phyloP scores from a whole-genome alignment of 768 basidiomycete genomes.

The Amanita phalloides region DNA sequence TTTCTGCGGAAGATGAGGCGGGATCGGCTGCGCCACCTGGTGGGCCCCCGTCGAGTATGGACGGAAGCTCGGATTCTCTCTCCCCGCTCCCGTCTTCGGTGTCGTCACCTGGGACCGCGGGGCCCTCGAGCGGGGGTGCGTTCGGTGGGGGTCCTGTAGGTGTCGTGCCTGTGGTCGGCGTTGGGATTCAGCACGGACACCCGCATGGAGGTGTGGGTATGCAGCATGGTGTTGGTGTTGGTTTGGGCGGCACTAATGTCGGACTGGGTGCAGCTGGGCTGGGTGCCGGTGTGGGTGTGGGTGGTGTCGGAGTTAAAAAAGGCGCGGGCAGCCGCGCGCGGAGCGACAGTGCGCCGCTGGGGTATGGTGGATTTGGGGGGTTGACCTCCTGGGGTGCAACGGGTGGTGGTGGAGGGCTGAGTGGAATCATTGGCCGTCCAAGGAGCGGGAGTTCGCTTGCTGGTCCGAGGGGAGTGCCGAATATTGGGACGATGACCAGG shows the following conservation, averaged over 20 bases:
- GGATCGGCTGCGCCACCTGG: slow-evolving; percentile 23
- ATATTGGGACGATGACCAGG: slow-evolving; percentile 23
- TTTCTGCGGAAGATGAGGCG: slow-evolving; percentile 24
- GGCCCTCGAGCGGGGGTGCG: background rate
- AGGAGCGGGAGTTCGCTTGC: slow-evolving; percentile 42
- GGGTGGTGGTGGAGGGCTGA: slow-evolving; percentile 11
- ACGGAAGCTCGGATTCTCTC: slow-evolving; percentile 15
- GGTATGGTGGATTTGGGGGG: slow-evolving; percentile 28
- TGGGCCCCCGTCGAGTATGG: slow-evolving; percentile 12
- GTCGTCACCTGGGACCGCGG: slow-evolving; percentile 20
- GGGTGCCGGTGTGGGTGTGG: slow-evolving; percentile 12
- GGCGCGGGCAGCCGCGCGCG: slow-evolving; percentile 36
- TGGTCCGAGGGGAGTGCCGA: slow-evolving; percentile 24
- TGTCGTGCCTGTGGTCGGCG: too few species aligned
- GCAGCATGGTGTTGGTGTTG: background rate
- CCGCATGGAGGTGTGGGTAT: background rate
- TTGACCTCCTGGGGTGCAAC: slow-evolving; percentile 12
- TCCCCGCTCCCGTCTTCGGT: slow-evolving; percentile 21
- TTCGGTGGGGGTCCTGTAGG: too few species aligned
- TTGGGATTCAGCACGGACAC: too few species aligned
- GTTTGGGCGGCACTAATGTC: slow-evolving; percentile 3
- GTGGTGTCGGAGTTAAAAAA: slow-evolving; percentile 21
- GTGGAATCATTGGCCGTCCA: slow-evolving; percentile 29
- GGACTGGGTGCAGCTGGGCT: slow-evolving; percentile 9
- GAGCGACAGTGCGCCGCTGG: slow-evolving; percentile 60